Percentiles rank a stretch among this genome's conserved stretches.
phyloP scores from a whole-genome alignment of 306 rosid species.

The Comarum palustre region DNA sequence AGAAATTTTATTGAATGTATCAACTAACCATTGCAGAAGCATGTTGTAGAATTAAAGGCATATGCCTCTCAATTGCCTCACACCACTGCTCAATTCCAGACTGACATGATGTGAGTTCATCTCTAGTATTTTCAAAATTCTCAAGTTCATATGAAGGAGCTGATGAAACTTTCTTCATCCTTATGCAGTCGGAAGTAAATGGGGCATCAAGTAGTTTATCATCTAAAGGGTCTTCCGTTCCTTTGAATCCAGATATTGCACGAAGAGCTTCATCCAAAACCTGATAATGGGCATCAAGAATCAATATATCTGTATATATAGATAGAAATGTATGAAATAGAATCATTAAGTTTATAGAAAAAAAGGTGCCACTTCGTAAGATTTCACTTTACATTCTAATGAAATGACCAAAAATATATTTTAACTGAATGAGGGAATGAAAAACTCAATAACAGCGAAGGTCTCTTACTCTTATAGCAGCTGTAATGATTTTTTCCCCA shows the following conservation, averaged over 20 bases:
- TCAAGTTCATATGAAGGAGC: slow-evolving; percentile 71
- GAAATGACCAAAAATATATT: background rate
- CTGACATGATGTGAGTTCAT: slow-evolving; percentile 35
- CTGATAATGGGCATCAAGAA: slow-evolving; percentile 35
- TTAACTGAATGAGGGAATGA: no score
- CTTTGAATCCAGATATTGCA: slow-evolving; percentile 90
- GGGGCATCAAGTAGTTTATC: slow-evolving; percentile 70
- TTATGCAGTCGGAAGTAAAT: slow-evolving; percentile 73
- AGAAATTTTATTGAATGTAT: slow-evolving; percentile 16
- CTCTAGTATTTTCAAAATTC: slow-evolving; percentile 28
- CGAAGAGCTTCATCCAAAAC: slow-evolving; percentile 87
- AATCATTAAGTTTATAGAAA: background rate
- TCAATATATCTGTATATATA: background rate
- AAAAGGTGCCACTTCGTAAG: background rate
- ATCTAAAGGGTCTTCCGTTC: slow-evolving; percentile 84
- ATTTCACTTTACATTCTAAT: slow-evolving; percentile 2
- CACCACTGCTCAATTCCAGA: slow-evolving; percentile 70
- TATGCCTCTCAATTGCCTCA: slow-evolving; percentile 75
- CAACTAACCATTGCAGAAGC: slow-evolving; percentile 64
- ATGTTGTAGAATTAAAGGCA: slow-evolving; percentile 61
- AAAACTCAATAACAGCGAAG: background rate
- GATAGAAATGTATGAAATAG: background rate
- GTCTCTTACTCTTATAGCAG: slow-evolving; percentile 62
- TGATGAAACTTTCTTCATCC: slow-evolving; percentile 86
- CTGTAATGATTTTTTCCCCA: slow-evolving; percentile 61